Evolutionary conservation across 306 rosid species (phyloP), one percentile per base, ranked within the genome.

Genomic region (Nissolia schottii): DNA sequence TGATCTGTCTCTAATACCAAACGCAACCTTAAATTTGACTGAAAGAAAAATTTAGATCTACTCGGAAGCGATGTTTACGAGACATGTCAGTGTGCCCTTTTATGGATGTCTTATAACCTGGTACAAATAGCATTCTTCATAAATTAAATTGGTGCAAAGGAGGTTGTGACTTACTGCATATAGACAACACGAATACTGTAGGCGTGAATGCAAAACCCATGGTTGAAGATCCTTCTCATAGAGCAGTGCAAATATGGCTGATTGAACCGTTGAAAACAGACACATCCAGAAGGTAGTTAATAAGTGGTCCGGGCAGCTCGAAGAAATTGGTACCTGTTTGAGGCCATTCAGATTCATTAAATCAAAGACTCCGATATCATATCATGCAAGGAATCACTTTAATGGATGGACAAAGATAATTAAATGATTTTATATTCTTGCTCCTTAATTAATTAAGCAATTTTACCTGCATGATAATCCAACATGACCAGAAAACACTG

Each of bases 401-500:
- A n/a, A n/a, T n/a, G n/a, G 35, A 46, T 35, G 9, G 3, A n/a
- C 4, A 15, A 16, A 64, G 10, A 11, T 28, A 3, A 22, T 3
- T 0, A 15, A 16, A 49, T 35, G 18, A 69, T 68, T 77, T 14
- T 67, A 15, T n/a, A n/a, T n/a, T n/a, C n/a, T n/a, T n/a, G n/a
- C n/a, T n/a, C n/a, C n/a, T n/a, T n/a, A n/a, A n/a, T n/a, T n/a
- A n/a, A n/a, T n/a, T n/a, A n/a, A n/a, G n/a, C n/a, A n/a, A n/a
- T n/a, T n/a, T 37, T 80, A 89, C 95, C 95, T 89, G 91, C 78
- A 86, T 51, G 57, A 89, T 86, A 35, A 84, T 72, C 95, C 91
- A 89, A 71, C 76, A 73, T 16, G 88, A 80, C 88, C 91, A 87
- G 32, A 70, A 76, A 24, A 81, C 55, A 71, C 84, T 66, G 60